Percentiles rank a stretch among this genome's conserved stretches.
These are phyloP conservation scores for Podaxis rugospora DNA, from an alignment of 768 basidiomycete genomes.

Conservation along the genomic window DNA sequence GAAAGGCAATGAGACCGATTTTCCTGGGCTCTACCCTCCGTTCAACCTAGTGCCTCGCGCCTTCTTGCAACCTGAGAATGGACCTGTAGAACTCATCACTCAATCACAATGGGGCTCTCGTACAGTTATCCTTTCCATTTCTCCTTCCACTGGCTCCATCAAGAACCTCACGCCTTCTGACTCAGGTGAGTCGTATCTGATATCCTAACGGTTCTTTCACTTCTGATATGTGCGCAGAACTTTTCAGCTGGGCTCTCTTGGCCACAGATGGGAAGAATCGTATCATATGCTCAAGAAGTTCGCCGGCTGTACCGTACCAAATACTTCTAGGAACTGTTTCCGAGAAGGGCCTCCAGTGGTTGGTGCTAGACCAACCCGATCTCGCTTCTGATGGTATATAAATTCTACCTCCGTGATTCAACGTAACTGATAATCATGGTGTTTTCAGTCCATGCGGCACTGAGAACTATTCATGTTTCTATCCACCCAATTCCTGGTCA, in stretches of 20 bases:
- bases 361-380: slow-evolving; percentile 37
- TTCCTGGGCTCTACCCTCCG: slow-evolving; percentile 62
- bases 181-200: background rate
- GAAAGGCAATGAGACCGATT: slow-evolving; percentile 32
- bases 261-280: slow-evolving; percentile 38
- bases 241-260: slow-evolving; percentile 54
- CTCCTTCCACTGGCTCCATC: slow-evolving; percentile 34
- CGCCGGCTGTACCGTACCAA: slow-evolving; percentile 41
- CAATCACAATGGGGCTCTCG: slow-evolving; percentile 54
- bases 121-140: slow-evolving; percentile 44
- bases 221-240: slow-evolving; percentile 25
- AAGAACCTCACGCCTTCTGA: slow-evolving; percentile 32
- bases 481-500: slow-evolving; percentile 48
- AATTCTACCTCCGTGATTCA: background rate
- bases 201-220: background rate
- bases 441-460: slow-evolving; percentile 34
- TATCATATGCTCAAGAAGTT: slow-evolving; percentile 48
- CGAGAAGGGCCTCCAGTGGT: slow-evolving; percentile 22
- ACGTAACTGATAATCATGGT: background rate
- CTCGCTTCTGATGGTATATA: slow-evolving; percentile 37
- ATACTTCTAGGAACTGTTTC: slow-evolving; percentile 42
- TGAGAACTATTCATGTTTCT: slow-evolving; percentile 35
- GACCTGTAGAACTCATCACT: slow-evolving; percentile 29
- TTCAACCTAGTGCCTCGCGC: slow-evolving; percentile 39
- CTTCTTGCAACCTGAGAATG: slow-evolving; percentile 15